Percentiles rank a stretch among this genome's conserved stretches.
Conservation (phyloP, 2,329 filamentous ascomycete genomes). For the Aspergillus ustus region DNA sequence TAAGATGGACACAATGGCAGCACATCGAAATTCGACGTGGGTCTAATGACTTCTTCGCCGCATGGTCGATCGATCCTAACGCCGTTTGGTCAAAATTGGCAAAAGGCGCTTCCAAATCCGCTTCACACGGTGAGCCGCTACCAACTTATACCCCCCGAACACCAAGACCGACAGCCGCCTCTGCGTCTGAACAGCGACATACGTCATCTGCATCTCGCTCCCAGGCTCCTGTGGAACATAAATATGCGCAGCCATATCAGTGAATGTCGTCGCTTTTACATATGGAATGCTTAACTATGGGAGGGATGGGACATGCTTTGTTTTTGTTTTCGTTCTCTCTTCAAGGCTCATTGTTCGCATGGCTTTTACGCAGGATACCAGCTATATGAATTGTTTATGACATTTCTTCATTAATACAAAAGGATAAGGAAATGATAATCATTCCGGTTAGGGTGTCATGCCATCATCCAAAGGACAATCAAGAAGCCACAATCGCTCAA, state of each 20-base stretch:
- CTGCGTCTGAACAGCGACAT: neutral
- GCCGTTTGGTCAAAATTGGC: slow-evolving; percentile 20
- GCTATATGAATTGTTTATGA: neutral
- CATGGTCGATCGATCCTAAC: slow-evolving; percentile 21
- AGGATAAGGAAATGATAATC: neutral
- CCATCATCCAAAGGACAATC: neutral
- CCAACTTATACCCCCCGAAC: slow-evolving; percentile 22
- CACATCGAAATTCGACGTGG: slow-evolving; percentile 29
- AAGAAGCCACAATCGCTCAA: neutral
- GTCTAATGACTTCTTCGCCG: slow-evolving; percentile 20
- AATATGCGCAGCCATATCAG: slow-evolving; percentile 25
- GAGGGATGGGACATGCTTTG: neutral
- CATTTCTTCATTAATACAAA: neutral
- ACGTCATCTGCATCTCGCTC: neutral
- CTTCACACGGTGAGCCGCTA: neutral
- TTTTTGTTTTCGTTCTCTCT: neutral
- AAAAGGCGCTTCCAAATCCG: neutral
- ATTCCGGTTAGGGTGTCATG: neutral
- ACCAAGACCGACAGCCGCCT: slow-evolving; percentile 6
- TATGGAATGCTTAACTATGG: too few relatives aligned
- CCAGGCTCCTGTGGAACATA: neutral
- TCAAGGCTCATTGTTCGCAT: neutral
- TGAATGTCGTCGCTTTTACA: slow-evolving; percentile 5
- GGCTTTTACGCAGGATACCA: neutral
- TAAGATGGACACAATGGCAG: slow-evolving; percentile 37